Conservation (phyloP, 805 yeast species). For the Kregervanrija delftensis region DNA sequence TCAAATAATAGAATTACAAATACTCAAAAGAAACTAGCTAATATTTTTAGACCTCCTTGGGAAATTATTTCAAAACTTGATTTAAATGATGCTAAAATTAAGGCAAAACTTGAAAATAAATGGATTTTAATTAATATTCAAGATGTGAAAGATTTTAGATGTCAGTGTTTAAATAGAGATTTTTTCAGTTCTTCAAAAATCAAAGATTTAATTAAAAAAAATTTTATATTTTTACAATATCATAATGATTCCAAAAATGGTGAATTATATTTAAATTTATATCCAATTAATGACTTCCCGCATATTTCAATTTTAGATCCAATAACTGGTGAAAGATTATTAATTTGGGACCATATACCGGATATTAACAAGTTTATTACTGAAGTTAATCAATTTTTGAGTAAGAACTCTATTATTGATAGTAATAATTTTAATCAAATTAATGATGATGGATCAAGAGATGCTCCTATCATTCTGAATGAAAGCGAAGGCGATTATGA, state of each 20-base stretch:
- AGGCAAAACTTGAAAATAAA: constrained; percentile 57
- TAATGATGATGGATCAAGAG: constrained; percentile 47
- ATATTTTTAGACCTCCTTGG: constrained; percentile 87
- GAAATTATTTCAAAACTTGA: constrained; percentile 67
- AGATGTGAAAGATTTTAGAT: constrained; percentile 74
- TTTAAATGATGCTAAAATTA: constrained; percentile 65
- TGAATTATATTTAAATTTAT: constrained; percentile 59
- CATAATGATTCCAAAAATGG: constrained; percentile 76
- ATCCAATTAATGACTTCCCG: constrained; percentile 66
- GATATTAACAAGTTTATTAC: constrained; percentile 50
- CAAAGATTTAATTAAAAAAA: constrained; percentile 54
- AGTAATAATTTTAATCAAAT: constrained; percentile 57
- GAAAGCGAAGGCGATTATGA: constrained; percentile 22
- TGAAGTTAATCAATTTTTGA: constrained; percentile 65
- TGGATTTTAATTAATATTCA: constrained; percentile 90
- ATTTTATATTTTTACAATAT: constrained; percentile 82
- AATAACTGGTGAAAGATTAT: constrained; percentile 86
- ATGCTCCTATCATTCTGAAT: constrained; percentile 35
- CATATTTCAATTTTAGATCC: constrained; percentile 93
- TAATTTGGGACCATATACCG: constrained; percentile 71
- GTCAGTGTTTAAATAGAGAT: constrained; percentile 89
- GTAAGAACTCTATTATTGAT: constrained; percentile 45
- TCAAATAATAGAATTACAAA: constrained; percentile 29
- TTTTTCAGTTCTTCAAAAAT: constrained; percentile 74
- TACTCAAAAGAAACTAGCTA: constrained; percentile 66